Percentiles rank a stretch among this genome's conserved stretches.
These are phyloP conservation scores for Soucietia sequanensis DNA, from an alignment of 805 yeast genomes.

Conservation along the genomic window DNA sequence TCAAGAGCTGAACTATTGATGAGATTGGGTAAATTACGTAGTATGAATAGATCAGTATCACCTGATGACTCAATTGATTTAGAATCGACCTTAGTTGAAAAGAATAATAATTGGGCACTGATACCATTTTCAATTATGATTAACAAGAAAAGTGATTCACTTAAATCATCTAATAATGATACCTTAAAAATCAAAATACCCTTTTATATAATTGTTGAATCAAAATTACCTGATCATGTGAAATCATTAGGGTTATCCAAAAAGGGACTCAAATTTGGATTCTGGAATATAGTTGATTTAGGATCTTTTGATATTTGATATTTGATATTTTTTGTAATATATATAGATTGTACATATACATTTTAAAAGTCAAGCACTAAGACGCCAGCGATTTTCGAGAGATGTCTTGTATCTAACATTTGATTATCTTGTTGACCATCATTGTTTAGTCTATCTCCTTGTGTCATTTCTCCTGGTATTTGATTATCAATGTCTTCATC, in stretches of 20 bases:
- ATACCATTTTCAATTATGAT: conserved; percentile 24
- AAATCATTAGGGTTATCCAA: conserved; percentile 11
- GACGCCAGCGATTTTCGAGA: conserved; percentile 56
- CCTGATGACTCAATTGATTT: conserved; percentile 11
- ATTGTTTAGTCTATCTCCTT: conserved; percentile 11
- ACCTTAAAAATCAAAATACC: conserved; percentile 21
- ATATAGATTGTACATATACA: too few species aligned
- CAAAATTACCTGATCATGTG: conserved; percentile 23
- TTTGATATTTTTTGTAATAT: too few species aligned
- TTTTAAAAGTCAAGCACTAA: conserved; percentile 54
- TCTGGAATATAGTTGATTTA: conserved; percentile 20
- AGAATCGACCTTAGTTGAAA: conserved; percentile 17
- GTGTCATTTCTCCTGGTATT: conserved; percentile 17
- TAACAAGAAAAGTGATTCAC: conserved; percentile 1
- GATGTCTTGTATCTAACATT: conserved; percentile 52
- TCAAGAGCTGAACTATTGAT: conserved; percentile 31
- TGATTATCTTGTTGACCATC: conserved; percentile 17
- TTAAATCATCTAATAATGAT: background rate
- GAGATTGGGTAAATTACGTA: conserved; percentile 15
- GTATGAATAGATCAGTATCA: conserved; percentile 1
- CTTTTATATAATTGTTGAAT: conserved; percentile 24
- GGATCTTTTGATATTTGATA: conserved; percentile 4
- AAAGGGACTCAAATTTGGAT: conserved; percentile 22
- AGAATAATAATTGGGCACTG: conserved; percentile 34
- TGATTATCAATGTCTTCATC: conserved; percentile 16